Evolutionary conservation across 495 filamentous ascomycete species (phyloP), one percentile per base, ranked within the genome.

Genomic region (Tricharina praecox): DNA sequence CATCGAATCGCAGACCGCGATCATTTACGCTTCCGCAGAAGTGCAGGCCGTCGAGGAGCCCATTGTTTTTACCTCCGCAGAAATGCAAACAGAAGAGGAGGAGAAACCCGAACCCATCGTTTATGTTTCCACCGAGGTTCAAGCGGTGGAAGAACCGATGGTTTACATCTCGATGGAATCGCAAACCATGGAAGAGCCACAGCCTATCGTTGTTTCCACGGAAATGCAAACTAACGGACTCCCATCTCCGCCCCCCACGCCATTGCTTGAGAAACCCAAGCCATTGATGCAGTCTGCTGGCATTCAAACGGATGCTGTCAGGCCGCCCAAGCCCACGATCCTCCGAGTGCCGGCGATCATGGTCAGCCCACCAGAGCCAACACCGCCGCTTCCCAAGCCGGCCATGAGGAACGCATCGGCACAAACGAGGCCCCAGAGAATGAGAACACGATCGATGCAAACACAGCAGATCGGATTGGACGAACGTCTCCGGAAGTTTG

Each of bases 401-500:
- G 62, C 62, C 49, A 61, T 57, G 58, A 78, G 72, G 48, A 70
- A 76, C 57, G 62, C 69, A 24, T 28, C 47, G 13, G 57, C 60
- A 23, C 56, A 64, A 20, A 51, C 45, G 15, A 52, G 41, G 53
- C 54, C 62, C 48, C 54, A 63, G 10, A 58, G 68, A 4, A 78
- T 74, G 10, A 72, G 73, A 34, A 84, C 85, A 13, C 55, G 73
- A 15, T 78, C 81, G 3, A 74, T 93, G 35, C 92, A 97, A 67
- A 97, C 90, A 8, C 85, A 95, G 47, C 78, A 81, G 50, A 93
- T 94, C 50, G 68, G 77, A 36, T 69, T 86, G 15, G 86, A 87
- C 60, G 73, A 72, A 64, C 72, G 85, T 45, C 68, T 79, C 23
- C 70, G 77, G 34, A 81, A 74, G 56, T 64, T 94, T 15, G 82